These are phyloP conservation scores for Macadamia integrifolia DNA, from an alignment of 164 flowering plant species.

Conservation along the genomic window DNA sequence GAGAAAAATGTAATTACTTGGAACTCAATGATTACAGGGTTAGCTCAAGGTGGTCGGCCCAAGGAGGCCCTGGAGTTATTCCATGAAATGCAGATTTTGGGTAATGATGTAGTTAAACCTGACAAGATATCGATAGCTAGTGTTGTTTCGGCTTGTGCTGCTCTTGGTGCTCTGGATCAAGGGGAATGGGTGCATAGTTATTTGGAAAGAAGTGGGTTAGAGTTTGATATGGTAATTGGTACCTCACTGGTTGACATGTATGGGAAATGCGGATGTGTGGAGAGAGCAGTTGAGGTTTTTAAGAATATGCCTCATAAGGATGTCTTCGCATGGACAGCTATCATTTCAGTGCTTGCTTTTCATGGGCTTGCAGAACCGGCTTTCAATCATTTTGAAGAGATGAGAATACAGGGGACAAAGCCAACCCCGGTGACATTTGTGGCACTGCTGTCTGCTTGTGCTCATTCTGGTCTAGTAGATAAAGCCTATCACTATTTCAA, in stretches of 20 bases:
- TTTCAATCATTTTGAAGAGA: constrained; percentile 44
- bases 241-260: constrained; percentile 3
- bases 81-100: constrained; percentile 41
- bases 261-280: constrained; percentile 6
- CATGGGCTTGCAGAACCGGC: constrained; percentile 60
- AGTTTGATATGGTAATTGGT: constrained; percentile 1
- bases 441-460: constrained; percentile 69
- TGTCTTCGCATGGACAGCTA: constrained; percentile 22
- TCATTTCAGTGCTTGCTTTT: constrained; percentile 63
- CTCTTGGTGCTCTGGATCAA: constrained; percentile 34
- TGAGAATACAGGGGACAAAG: constrained; percentile 45
- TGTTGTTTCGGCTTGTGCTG: constrained; percentile 55
- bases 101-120: constrained; percentile 28
- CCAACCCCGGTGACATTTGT: constrained; percentile 74
- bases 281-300: constrained; percentile 5
- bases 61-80: constrained; percentile 53
- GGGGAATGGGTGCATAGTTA: constrained; percentile 6
- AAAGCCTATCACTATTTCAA: constrained; percentile 54
- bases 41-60: constrained; percentile 48
- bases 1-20: constrained; percentile 43
- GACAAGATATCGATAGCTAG: constrained; percentile 56
- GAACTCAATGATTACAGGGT: constrained; percentile 62
- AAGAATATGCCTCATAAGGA: constrained; percentile 1
- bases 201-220: constrained; percentile 2
- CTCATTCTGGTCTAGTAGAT: constrained; percentile 71